Percentiles rank a stretch among this genome's conserved stretches.
These are phyloP conservation scores for Fomitopsis serialis DNA, from an alignment of 768 basidiomycete genomes.

Conservation along the genomic window DNA sequence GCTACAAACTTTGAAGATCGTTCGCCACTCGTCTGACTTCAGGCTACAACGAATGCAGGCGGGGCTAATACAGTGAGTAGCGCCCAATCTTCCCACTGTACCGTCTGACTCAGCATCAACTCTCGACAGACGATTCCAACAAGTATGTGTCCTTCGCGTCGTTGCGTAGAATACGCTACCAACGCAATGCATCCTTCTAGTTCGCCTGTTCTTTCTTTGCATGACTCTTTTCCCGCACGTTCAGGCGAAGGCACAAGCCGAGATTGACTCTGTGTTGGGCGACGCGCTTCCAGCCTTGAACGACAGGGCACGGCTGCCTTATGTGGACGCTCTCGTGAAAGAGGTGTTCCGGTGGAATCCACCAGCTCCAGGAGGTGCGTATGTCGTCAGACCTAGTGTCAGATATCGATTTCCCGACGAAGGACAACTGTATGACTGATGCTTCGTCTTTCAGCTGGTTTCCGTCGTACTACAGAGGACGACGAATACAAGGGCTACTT, in stretches of 20 bases:
- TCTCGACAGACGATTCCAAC: too few relatives aligned
- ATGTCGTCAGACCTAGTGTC: too few relatives aligned
- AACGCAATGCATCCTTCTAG: too few relatives aligned
- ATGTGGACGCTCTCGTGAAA: constrained; percentile 13
- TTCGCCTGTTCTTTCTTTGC: constrained; percentile 12
- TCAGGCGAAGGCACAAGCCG: constrained; percentile 12
- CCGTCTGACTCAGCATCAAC: too few relatives aligned
- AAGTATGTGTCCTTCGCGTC: too few relatives aligned
- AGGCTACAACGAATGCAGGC: too few relatives aligned
- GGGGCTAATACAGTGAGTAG: too few relatives aligned
- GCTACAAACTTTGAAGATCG: too few relatives aligned
- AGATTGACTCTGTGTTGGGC: constrained; percentile 17
- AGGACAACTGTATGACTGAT: background rate
- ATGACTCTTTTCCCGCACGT: constrained; percentile 12
- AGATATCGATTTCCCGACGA: background rate
- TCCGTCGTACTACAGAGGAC: constrained; percentile 16
- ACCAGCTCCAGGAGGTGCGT: constrained; percentile 9
- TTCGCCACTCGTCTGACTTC: too few relatives aligned
- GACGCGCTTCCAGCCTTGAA: constrained; percentile 13
- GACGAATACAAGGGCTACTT: constrained; percentile 22
- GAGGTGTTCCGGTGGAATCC: constrained; percentile 17
- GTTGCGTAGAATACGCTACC: too few relatives aligned
- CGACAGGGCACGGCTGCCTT: constrained; percentile 15
- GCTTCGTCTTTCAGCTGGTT: background rate
- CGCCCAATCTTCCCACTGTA: too few relatives aligned